These are phyloP conservation scores for Adansonia gregorii DNA, from an alignment of 441 rosid genomes.

Conservation along the genomic window DNA sequence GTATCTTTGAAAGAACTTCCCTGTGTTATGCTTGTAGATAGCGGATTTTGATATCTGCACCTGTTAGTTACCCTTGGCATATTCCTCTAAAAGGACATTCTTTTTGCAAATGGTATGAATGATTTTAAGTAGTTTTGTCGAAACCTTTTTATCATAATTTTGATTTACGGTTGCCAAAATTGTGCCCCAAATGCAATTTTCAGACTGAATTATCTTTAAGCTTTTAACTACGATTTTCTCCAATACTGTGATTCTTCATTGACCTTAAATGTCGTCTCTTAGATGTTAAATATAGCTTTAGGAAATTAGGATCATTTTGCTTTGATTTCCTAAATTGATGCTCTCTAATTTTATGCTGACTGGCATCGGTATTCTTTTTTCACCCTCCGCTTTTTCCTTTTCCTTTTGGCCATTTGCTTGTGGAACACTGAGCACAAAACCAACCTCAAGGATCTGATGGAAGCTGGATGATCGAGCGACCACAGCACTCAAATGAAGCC, in stretches of 20 bases:
- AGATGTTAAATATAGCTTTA: not conserved
- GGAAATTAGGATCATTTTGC: not conserved
- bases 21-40: not conserved
- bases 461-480: not conserved
- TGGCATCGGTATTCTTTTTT: slow-evolving; percentile 1
- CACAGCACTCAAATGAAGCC: not conserved
- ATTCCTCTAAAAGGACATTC: not conserved
- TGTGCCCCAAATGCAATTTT: not conserved
- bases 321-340: slow-evolving; percentile 7
- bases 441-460: not conserved
- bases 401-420: not conserved
- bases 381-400: not conserved
- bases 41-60: not conserved
- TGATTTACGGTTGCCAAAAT: not conserved
- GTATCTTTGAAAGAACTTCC: not conserved
- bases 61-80: not conserved
- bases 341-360: not conserved
- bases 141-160: not conserved
- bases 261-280: not conserved
- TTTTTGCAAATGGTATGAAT: not conserved
- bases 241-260: not conserved
- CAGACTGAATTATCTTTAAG: not conserved
- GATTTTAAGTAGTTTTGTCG: not conserved
- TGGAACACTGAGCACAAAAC: not conserved
- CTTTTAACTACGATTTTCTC: not conserved